Conservation (phyloP, 345 rosid species). For the Eucalyptus cloeziana region DNA sequence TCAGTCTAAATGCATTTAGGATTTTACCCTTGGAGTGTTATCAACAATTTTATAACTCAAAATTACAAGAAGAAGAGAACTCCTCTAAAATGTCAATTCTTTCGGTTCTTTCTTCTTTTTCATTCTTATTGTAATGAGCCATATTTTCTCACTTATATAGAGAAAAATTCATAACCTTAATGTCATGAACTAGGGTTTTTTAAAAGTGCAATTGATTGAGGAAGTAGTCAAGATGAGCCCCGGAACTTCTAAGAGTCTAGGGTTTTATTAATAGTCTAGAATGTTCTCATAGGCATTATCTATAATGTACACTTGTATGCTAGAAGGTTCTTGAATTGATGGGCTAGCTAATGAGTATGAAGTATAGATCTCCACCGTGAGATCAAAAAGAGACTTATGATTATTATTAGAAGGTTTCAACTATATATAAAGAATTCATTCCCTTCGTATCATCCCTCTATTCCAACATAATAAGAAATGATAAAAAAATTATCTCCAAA, state of each 20-base stretch:
- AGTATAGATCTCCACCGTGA: fast-evolving
- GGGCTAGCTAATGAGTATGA: fast-evolving
- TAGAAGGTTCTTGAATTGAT: background rate
- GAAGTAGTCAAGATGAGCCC: background rate
- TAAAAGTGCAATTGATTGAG: background rate
- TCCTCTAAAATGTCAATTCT: background rate
- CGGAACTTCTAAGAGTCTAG: background rate
- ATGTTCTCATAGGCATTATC: background rate
- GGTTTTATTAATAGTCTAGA: background rate
- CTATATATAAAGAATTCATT: background rate
- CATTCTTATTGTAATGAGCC: background rate
- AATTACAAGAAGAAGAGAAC: background rate
- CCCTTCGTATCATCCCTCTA: background rate
- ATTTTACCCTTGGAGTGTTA: background rate
- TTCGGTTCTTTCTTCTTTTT: background rate
- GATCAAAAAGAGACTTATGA: background rate
- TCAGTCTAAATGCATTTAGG: background rate
- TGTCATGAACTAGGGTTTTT: background rate
- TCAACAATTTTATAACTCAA: background rate
- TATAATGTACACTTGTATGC: background rate
- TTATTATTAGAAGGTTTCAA: background rate
- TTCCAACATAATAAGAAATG: background rate
- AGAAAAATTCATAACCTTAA: background rate
- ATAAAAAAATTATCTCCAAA: background rate
- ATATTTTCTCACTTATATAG: background rate